Evolutionary conservation across 176 grass and related monocot species (phyloP), one percentile per base, ranked within the genome.

Genomic region (Tillandsia leiboldiana): DNA sequence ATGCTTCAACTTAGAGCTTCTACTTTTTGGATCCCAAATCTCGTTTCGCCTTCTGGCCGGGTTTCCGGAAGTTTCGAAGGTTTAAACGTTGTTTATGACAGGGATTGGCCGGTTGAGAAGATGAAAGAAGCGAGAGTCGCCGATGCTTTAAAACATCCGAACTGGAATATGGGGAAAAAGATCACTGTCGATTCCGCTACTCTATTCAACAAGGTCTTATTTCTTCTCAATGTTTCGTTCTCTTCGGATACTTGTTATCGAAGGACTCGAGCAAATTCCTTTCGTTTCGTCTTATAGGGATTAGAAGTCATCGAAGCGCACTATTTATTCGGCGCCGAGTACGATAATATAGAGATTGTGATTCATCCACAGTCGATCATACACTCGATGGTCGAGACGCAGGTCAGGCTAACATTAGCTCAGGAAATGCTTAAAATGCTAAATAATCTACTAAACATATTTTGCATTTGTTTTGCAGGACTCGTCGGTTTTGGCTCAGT

Each of bases 111-210:
- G 17, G 89, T 85, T 77, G 94, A 90, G 20, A 93, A 53, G 28
- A 69, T 99, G 51, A 88, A 90, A 81, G 89, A 99, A 29, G 94
- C 90, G 61, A 93, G 90, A 79, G 94, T 99, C 78, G 87, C 94
- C n/a, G 94, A 99, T 81, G 94, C 94, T 69, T 81, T 99, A 49
- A 99, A 93, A 48, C 94, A 99, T 50, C 94, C 94, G 66, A 99
- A 99, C 72, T 99, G 94, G 94, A 93, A 66, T 71, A 93, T 99
- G 94, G 94, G 94, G 58, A 99, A 93, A 77, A 99, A 99, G 83
- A 99, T 99, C 75, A 99, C 94, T 64, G 94, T 99, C 57, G 94
- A 99, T 82, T 99, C 94, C 70, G 94, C 94, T 77, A 99, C 94
- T 51, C 80, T 99, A 48, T 99, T 99, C 80, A 99, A 99, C 72